phyloP scores from a whole-genome alignment of 2,329 filamentous ascomycete species.

The Monilinia fructigena region DNA sequence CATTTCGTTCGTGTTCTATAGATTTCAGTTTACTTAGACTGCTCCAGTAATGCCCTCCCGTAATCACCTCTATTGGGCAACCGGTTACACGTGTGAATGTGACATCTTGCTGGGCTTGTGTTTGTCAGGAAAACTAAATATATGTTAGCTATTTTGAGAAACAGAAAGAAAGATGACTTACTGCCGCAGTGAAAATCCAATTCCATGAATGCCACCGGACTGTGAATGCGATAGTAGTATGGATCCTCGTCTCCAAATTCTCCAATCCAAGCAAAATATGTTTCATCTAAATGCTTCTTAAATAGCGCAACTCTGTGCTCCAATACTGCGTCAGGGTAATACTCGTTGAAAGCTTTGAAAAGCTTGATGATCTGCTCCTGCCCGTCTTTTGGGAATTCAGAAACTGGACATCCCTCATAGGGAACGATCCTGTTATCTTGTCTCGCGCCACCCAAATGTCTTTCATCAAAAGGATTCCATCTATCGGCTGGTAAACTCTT shows the following conservation, averaged over 20 bases:
- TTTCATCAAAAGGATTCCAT: slow-evolving; percentile 80
- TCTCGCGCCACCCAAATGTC: slow-evolving; percentile 75
- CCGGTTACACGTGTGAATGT: slow-evolving; percentile 72
- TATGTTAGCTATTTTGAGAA: slow-evolving; percentile 15
- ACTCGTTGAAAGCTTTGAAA: slow-evolving; percentile 64
- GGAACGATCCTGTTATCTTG: slow-evolving; percentile 76
- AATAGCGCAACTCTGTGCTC: slow-evolving; percentile 55
- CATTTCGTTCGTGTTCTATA: not conserved
- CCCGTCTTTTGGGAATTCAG: slow-evolving; percentile 49
- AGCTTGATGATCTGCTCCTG: slow-evolving; percentile 57
- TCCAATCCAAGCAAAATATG: slow-evolving; percentile 79
- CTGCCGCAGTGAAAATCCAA: slow-evolving; percentile 75
- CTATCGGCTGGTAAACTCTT: slow-evolving; percentile 50
- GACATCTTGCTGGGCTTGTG: slow-evolving; percentile 70
- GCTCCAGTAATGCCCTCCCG: slow-evolving; percentile 47
- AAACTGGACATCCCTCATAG: slow-evolving; percentile 62
- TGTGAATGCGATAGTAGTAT: slow-evolving; percentile 78
- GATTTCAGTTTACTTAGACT: not conserved
- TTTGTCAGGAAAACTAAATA: slow-evolving; percentile 68
- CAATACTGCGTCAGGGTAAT: slow-evolving; percentile 59
- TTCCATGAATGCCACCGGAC: slow-evolving; percentile 70
- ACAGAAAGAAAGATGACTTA: slow-evolving; percentile 27
- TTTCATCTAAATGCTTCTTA: slow-evolving; percentile 60
- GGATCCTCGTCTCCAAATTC: slow-evolving; percentile 63
- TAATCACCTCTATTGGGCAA: slow-evolving; percentile 77